These are phyloP conservation scores for Cenchrus fungigraminus DNA, from an alignment of 176 grass and related monocot genomes.

Conservation along the genomic window DNA sequence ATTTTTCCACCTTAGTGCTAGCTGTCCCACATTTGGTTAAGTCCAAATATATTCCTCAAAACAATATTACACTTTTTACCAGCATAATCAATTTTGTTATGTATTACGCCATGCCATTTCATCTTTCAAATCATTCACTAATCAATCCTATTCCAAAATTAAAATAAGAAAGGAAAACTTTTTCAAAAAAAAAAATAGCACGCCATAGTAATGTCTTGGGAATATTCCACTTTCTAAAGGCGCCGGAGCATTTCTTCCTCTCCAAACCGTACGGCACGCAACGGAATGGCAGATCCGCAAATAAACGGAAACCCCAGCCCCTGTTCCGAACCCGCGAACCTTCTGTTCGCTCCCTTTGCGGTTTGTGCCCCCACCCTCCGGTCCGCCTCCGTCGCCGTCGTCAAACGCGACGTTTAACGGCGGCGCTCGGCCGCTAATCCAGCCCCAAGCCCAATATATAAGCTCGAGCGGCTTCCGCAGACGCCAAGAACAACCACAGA, in stretches of 20 bases:
- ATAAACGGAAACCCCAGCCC: constrained; percentile 32
- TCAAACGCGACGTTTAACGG: constrained; percentile 50
- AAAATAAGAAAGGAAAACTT: not conserved
- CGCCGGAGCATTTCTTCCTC: constrained; percentile 37
- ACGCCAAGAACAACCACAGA: constrained; percentile 32
- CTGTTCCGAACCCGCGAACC: constrained; percentile 23
- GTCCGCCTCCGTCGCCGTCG: constrained; percentile 41
- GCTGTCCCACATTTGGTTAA: not conserved
- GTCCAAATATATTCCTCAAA: not conserved
- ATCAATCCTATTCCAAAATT: not conserved
- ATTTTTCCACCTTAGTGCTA: not conserved
- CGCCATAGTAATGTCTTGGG: not conserved
- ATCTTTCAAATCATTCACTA: not conserved
- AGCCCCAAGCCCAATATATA: constrained; percentile 28
- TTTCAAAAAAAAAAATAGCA: not conserved
- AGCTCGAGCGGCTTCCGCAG: not conserved
- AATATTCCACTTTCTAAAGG: constrained; percentile 1
- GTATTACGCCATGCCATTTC: not conserved
- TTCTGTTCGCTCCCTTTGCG: not conserved
- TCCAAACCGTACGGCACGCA: constrained; percentile 11
- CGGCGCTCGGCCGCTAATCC: constrained; percentile 30
- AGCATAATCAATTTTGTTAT: not conserved
- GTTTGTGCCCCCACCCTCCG: no score
- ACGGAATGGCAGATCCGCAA: constrained; percentile 35
- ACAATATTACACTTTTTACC: not conserved